Conservation (phyloP, 2,329 filamentous ascomycete genomes). For the Tolypocladium sp. region DNA sequence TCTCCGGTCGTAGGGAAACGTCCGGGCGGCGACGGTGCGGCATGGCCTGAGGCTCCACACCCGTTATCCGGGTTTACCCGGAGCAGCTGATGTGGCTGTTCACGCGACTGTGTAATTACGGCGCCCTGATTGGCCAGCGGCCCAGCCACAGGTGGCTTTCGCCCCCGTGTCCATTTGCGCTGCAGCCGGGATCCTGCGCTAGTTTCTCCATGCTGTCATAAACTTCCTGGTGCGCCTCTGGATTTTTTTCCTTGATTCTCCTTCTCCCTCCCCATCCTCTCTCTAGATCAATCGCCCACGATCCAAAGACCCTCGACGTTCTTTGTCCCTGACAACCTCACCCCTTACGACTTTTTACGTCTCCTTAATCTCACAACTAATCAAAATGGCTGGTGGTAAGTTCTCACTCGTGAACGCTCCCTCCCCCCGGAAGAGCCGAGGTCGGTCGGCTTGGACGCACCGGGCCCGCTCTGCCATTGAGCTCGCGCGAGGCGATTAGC, state of each 20-base stretch:
- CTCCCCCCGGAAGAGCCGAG: conserved; percentile 1
- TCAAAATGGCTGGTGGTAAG: conserved; percentile 39
- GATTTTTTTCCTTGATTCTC: conserved; percentile 14
- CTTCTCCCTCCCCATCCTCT: conserved; percentile 10
- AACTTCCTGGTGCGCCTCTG: conserved; percentile 20
- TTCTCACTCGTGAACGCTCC: conserved; percentile 6
- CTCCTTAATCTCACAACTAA: conserved; percentile 10
- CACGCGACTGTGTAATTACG: conserved; percentile 21
- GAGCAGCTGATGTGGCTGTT: conserved; percentile 9
- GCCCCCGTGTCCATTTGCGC: background rate
- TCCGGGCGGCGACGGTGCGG: too few relatives aligned
- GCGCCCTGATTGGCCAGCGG: conserved; percentile 25
- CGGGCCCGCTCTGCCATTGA: conserved; percentile 10
- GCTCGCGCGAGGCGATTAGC: conserved; percentile 3
- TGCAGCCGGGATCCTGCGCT: conserved; percentile 2
- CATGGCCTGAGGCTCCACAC: background rate
- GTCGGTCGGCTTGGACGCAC: background rate
- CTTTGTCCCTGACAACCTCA: conserved; percentile 5
- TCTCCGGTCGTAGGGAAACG: conserved; percentile 1
- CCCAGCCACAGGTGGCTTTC: conserved; percentile 24
- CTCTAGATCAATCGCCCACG: conserved; percentile 2
- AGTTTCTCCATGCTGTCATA: conserved; percentile 30
- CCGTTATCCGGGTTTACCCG: conserved; percentile 25
- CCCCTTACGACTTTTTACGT: conserved; percentile 5
- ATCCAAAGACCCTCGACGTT: conserved; percentile 6